Evolutionary conservation across 495 filamentous ascomycete species (phyloP), one percentile per base, ranked within the genome.

Genomic region (Penicillium robsamsonii): DNA sequence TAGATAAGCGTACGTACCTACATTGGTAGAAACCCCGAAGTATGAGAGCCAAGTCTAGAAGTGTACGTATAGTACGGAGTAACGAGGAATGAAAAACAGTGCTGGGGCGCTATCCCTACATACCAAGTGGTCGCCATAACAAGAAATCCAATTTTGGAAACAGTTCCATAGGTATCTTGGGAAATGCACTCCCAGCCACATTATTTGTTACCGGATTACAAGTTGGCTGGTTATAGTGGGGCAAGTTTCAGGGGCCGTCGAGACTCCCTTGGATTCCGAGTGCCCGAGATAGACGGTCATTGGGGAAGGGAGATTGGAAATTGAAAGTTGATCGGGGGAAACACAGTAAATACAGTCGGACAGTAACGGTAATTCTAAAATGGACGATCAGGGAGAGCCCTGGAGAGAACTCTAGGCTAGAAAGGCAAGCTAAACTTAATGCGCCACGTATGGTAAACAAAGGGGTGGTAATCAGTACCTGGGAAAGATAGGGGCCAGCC

Each of bases 171-270:
- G 56, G 59, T 59, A 65, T 65, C 48, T 46, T 22, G 54, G 55
- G 45, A 53, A 44, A 53, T 57, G 60, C 45, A 38, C 50, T 13
- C 17, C 29, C 47, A 29, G 44, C 41, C 46, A 61, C 55, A 55
- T 64, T 42, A 64, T 66, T 66, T 50, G 64, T 52, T 64, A 66
- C 64, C 64, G 45, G 15, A 46, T 55, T 59, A 52, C 51, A 60
- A 45, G 46, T 50, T 56, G 45, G 38, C 42, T 50, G 51, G 37
- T 25, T 15, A 37, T 18, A 7, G 65, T 64, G 67, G 67, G 54
- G 56, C 63, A 41, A 44, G 60, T 70, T 55, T 70, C 65, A 70
- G 67, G 67, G 67, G 67, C 67, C 67, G 67, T 59, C 58, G 56
- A 50, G 58, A 57, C 65, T 59, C 58, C 64, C 65, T 65, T 65